phyloP scores from a whole-genome alignment of 345 rosid genomes.

The Trapa incisa region DNA sequence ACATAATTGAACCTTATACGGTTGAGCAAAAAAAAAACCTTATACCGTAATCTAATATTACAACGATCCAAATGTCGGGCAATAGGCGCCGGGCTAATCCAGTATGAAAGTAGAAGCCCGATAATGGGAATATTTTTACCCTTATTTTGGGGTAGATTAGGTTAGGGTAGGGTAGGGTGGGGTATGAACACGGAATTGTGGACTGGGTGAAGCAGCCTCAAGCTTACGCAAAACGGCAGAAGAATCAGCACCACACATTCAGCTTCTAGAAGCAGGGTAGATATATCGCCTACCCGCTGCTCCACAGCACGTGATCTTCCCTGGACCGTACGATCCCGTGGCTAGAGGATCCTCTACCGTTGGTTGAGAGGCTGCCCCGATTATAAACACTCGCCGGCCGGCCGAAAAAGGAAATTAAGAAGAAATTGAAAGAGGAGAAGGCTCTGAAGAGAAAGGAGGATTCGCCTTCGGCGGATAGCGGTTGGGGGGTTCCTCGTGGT shows the following conservation, averaged over 20 bases:
- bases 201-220: not conserved
- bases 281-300: too few species aligned
- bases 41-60: too few species aligned
- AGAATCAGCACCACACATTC: not conserved
- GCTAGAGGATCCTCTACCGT: not conserved
- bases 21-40: too few species aligned
- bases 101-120: too few species aligned
- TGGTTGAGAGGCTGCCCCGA: not conserved
- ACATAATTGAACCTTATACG: too few species aligned
- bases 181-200: not conserved
- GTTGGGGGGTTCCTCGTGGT: not conserved
- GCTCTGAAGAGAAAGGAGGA: not conserved
- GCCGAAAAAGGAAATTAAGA: not conserved
- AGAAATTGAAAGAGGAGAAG: not conserved
- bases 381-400: not conserved
- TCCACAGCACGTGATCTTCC: too few species aligned
- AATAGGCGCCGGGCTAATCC: too few species aligned
- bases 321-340: not conserved
- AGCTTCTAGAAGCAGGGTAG: too few species aligned
- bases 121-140: too few species aligned
- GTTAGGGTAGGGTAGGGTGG: too few species aligned
- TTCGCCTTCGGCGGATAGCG: not conserved
- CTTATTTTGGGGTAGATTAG: too few species aligned
- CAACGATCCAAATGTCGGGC: too few species aligned
- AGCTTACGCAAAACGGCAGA: slow-evolving; percentile 1